Evolutionary conservation across 148 eudicot species (phyloP).

Genomic region (Rhododendron kiyosumense): DNA sequence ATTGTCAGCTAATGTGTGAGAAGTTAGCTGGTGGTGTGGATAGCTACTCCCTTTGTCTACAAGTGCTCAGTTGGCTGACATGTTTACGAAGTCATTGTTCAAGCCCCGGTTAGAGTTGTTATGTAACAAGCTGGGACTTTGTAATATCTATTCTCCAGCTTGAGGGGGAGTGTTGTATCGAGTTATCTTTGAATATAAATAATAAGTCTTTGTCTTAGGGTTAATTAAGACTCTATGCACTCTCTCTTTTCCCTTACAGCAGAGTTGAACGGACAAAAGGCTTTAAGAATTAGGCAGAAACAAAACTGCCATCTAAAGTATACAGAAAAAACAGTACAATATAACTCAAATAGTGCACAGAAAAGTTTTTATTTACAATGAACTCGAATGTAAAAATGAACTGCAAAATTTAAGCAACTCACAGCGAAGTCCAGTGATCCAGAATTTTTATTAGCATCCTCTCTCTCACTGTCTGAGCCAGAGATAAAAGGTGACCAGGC

Average conservation of each 20-base stretch:
- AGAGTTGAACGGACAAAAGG: background rate
- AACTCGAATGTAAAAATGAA: background rate
- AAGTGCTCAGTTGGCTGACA: no score
- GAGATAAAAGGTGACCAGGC: slow-evolving; percentile 81
- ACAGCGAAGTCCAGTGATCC: slow-evolving; percentile 55
- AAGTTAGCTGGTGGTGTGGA: no score
- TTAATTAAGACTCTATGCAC: no score
- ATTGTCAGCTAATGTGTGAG: no score
- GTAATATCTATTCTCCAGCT: no score
- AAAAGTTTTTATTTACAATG: background rate
- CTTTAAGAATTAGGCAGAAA: background rate
- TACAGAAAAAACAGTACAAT: background rate
- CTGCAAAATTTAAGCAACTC: slow-evolving; percentile 28
- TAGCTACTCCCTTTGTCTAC: no score
- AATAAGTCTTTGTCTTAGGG: no score
- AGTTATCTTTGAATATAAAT: no score
- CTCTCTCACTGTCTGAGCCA: slow-evolving; percentile 40
- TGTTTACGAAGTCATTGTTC: no score
- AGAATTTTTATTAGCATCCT: slow-evolving; percentile 19
- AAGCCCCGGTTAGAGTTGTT: no score
- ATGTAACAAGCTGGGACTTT: no score
- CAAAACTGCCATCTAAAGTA: background rate
- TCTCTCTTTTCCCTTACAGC: background rate
- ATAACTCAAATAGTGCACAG: background rate
- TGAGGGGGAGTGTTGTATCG: no score